Percentiles rank a stretch among this genome's conserved stretches.
Evolutionary conservation across 1,284 basidiomycete species (phyloP).

Genomic region (Irpex rosettiformis): DNA sequence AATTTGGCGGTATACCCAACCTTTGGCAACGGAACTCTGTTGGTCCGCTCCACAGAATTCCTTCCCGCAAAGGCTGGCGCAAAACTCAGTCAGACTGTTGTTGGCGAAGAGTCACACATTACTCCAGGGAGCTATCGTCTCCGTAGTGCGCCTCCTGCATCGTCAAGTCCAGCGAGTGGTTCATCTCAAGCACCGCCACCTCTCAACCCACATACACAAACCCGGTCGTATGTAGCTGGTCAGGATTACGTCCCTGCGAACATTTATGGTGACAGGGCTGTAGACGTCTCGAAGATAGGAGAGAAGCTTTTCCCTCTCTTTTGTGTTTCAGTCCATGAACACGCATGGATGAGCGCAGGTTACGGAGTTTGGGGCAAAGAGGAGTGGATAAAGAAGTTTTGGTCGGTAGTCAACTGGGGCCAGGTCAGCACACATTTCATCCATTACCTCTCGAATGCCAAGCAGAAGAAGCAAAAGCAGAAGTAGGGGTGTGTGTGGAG

Average conservation of each 20-base stretch:
- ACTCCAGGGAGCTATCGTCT: background rate
- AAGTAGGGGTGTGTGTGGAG: background rate
- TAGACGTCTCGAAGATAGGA: conserved; percentile 32
- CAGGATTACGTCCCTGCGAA: background rate
- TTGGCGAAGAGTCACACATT: background rate
- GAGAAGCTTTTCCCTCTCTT: conserved; percentile 74
- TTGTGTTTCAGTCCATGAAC: conserved; percentile 86
- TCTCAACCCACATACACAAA: conserved; percentile 24
- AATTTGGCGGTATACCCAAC: conserved; percentile 78
- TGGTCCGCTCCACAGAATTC: conserved; percentile 58
- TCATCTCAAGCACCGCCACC: conserved; percentile 21
- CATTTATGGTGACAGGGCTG: background rate
- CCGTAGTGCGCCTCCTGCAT: conserved; percentile 7
- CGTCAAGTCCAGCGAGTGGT: conserved; percentile 24
- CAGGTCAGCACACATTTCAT: conserved; percentile 45
- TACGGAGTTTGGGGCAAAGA: conserved; percentile 96
- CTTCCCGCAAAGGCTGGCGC: background rate
- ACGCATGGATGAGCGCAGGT: conserved; percentile 85
- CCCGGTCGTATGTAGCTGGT: conserved; percentile 22
- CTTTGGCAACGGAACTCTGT: conserved; percentile 86
- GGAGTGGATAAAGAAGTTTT: conserved; percentile 87
- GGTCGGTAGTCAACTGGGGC: conserved; percentile 86
- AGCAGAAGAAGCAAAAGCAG: background rate
- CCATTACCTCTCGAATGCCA: conserved; percentile 8
- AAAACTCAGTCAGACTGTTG: background rate